Percentiles rank a stretch among this genome's conserved stretches.
Evolutionary conservation across 768 basidiomycete species (phyloP).

Genomic region (Suillus americanus): DNA sequence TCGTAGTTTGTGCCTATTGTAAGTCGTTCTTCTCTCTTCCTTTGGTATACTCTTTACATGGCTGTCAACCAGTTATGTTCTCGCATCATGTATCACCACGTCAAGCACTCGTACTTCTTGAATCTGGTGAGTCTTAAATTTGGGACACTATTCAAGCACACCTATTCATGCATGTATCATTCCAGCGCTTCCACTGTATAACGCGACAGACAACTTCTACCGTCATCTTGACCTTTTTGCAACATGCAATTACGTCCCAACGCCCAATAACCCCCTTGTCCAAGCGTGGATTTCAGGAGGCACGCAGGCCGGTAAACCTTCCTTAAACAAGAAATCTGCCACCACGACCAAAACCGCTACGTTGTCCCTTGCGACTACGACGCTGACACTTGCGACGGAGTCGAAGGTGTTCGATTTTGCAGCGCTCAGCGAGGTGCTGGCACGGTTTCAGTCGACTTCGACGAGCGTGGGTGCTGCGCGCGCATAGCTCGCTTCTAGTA

Average conservation of each 20-base stretch:
- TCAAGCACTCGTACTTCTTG: slow-evolving; percentile 41
- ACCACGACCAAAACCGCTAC: slow-evolving; percentile 3
- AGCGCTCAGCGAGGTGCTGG: slow-evolving; percentile 25
- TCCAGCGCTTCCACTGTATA: slow-evolving; percentile 54
- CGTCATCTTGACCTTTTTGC: slow-evolving; percentile 48
- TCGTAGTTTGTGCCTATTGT: slow-evolving; percentile 54
- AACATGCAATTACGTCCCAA: slow-evolving; percentile 40
- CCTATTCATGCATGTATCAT: not conserved
- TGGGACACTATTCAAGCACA: not conserved
- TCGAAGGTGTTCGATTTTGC: slow-evolving; percentile 22
- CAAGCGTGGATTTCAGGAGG: slow-evolving; percentile 36
- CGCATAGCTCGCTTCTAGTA: not conserved
- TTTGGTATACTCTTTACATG: not conserved
- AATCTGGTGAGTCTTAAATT: slow-evolving; percentile 38
- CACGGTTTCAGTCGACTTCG: slow-evolving; percentile 22
- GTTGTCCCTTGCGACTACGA: slow-evolving; percentile 15
- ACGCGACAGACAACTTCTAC: slow-evolving; percentile 45
- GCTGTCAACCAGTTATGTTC: slow-evolving; percentile 44
- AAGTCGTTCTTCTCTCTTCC: slow-evolving; percentile 18
- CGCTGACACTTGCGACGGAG: slow-evolving; percentile 10
- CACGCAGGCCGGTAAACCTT: slow-evolving; percentile 11
- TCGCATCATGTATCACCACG: slow-evolving; percentile 36
- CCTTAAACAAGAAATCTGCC: slow-evolving; percentile 14
- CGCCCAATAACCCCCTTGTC: slow-evolving; percentile 39
- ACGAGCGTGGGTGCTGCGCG: slow-evolving; percentile 2